Conservation (phyloP, 1,139 yeast genomes). For the Geotrichum aggregatum region DNA sequence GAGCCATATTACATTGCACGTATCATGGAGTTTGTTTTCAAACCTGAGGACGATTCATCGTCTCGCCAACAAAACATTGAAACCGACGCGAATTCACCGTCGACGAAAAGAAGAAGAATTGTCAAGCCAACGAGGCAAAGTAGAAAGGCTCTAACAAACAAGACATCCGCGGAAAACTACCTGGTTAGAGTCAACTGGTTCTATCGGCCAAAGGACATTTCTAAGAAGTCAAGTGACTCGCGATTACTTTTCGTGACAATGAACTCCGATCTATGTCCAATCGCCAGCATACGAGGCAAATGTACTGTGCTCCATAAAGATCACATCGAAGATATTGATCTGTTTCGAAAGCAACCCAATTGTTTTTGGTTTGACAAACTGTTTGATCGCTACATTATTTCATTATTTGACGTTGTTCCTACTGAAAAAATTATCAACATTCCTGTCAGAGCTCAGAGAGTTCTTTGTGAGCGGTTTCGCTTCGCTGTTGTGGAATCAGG, state of each 20-base stretch:
- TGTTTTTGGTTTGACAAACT: constrained; percentile 80
- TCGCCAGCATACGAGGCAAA: constrained; percentile 69
- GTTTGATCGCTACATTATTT: constrained; percentile 81
- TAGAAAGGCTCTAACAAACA: constrained; percentile 11
- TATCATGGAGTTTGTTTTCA: constrained; percentile 63
- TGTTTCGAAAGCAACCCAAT: constrained; percentile 56
- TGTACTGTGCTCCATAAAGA: constrained; percentile 65
- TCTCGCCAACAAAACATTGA: background rate
- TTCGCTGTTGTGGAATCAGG: constrained; percentile 76
- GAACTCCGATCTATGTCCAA: constrained; percentile 82
- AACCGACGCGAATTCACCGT: background rate
- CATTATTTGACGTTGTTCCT: constrained; percentile 65
- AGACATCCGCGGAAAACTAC: constrained; percentile 48
- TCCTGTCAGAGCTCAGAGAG: constrained; percentile 58
- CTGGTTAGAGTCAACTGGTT: constrained; percentile 82
- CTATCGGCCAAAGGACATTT: constrained; percentile 82
- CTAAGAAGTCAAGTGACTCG: constrained; percentile 63
- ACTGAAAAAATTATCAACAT: constrained; percentile 53
- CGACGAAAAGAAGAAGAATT: constrained; percentile 1
- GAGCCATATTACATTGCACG: constrained; percentile 91
- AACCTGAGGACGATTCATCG: constrained; percentile 20
- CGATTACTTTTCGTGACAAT: constrained; percentile 77
- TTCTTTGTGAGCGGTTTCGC: constrained; percentile 63
- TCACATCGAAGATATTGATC: constrained; percentile 59
- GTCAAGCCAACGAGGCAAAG: constrained; percentile 1